These are phyloP conservation scores for Pyrenula aspistea DNA, from an alignment of 495 filamentous ascomycete species.

Conservation along the genomic window DNA sequence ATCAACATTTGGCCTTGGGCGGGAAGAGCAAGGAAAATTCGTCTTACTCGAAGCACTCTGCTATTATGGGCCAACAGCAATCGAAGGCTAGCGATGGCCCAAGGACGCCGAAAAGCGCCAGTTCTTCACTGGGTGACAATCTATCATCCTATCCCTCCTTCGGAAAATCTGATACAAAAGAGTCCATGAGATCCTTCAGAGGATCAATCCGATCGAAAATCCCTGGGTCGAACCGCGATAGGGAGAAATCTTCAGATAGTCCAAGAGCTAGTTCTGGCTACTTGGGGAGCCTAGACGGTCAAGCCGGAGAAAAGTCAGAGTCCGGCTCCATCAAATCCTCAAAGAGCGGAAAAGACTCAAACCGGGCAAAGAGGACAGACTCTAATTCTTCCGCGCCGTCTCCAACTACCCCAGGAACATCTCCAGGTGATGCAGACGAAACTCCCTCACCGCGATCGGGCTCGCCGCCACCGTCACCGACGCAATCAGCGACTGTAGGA, in stretches of 20 bases:
- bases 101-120: slow-evolving; percentile 20
- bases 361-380: slow-evolving; percentile 6
- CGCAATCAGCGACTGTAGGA: slow-evolving; percentile 67
- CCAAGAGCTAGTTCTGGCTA: slow-evolving; percentile 51
- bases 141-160: slow-evolving; percentile 83
- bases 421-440: slow-evolving; percentile 3
- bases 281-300: slow-evolving; percentile 43
- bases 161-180: slow-evolving; percentile 87
- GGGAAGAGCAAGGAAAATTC: no score
- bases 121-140: slow-evolving; percentile 29
- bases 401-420: slow-evolving; percentile 1
- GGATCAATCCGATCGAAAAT: slow-evolving; percentile 68
- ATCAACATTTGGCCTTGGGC: no score
- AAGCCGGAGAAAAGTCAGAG: slow-evolving; percentile 55
- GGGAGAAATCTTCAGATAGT: slow-evolving; percentile 55
- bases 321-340: slow-evolving; percentile 59
- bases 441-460: neutral
- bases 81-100: slow-evolving; percentile 61
- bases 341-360: slow-evolving; percentile 36
- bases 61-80: slow-evolving; percentile 79
- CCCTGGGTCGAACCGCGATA: slow-evolving; percentile 48
- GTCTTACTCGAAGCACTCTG: no score
- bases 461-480: slow-evolving; percentile 74
- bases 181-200: slow-evolving; percentile 77
- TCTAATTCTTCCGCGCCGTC: slow-evolving; percentile 7